Base-by-base conservation (phyloP, 805 yeast species). In the Candida sphagnicola region DNA sequence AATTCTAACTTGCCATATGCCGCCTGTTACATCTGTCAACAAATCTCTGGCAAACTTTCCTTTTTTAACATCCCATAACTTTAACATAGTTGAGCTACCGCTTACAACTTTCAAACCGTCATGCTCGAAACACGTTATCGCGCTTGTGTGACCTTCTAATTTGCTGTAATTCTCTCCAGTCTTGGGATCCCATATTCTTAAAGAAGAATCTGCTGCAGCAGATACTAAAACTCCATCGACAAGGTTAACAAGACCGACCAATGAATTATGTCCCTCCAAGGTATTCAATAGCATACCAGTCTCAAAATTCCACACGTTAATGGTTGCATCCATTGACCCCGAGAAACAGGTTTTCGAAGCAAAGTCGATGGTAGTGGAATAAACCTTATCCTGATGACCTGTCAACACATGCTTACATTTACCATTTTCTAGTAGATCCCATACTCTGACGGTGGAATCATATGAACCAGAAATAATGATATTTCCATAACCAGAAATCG, bases 201-300 rank as follows among this genome's bases (percentile, higher is more conserved):
- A 70, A 0, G 96, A 82, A 3, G 93, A 78, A 59, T 93, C 99
- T 0, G 98, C 98, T 2, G 97, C 98, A 0, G 96, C 99, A 32
- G 95, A 84, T 1, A 91, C 95, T 10, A 93, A 67, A 34, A 78
- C 80, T 25, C 82, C 79, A 18, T 83, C 80, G 4, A 88, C 80
- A 6, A 90, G 73, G 32, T 86, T 87, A 18, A 91, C 69, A 32
- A 93, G 67, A 0, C 98, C 99, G 12, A 93, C 99, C 15, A 93
- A 65, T 10, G 91, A 85, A 1, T 86, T 80, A 59, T 93, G 99
- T 1, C 96, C 97, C 40, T 82, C 88, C 33, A 91, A 65, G 0
- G 87, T 76, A 31, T 79, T 70, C 35, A 85, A 61, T 33, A 83
- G 74, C 43, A 75, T 70, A 6, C 97, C 96, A 13, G 82, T 80